Evolutionary conservation across 306 rosid genomes (phyloP).

Genomic region (Cicer bijugum): DNA sequence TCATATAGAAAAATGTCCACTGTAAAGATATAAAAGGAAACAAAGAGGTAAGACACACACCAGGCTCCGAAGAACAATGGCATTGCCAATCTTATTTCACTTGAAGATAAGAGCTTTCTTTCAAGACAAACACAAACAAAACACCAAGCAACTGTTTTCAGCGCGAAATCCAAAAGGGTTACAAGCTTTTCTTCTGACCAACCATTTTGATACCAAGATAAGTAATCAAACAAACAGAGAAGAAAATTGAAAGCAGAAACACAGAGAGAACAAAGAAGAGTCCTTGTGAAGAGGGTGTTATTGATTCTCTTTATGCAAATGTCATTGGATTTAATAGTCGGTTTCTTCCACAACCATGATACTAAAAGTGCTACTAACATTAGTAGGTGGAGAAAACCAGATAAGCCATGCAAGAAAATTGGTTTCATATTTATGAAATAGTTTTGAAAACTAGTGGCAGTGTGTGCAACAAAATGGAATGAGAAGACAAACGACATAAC

Average conservation of each 20-base stretch:
- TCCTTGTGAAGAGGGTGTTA: background rate
- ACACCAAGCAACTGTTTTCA: slow-evolving; percentile 52
- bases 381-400: slow-evolving; percentile 26
- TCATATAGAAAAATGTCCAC: slow-evolving; percentile 43
- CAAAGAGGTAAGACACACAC: slow-evolving; percentile 49
- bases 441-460: background rate
- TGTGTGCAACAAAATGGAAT: background rate
- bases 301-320: background rate
- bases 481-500: background rate
- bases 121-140: slow-evolving; percentile 39
- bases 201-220: slow-evolving; percentile 43
- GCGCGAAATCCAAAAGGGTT: slow-evolving; percentile 51
- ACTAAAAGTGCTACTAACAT: slow-evolving; percentile 24
- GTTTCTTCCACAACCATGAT: slow-evolving; percentile 35
- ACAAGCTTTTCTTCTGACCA: slow-evolving; percentile 50
- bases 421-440: slow-evolving; percentile 28
- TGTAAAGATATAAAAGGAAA: slow-evolving; percentile 40
- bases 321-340: background rate
- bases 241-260: slow-evolving; percentile 43
- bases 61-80: slow-evolving; percentile 48
- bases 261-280: slow-evolving; percentile 34
- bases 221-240: slow-evolving; percentile 36
- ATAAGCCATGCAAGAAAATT: slow-evolving; percentile 39
- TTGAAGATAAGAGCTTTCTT: slow-evolving; percentile 32
- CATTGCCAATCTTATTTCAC: too few species aligned